Evolutionary conservation across 1,284 basidiomycete genomes (phyloP), one percentile per base, ranked within the genome.

Genomic region (Boletus sp.): DNA sequence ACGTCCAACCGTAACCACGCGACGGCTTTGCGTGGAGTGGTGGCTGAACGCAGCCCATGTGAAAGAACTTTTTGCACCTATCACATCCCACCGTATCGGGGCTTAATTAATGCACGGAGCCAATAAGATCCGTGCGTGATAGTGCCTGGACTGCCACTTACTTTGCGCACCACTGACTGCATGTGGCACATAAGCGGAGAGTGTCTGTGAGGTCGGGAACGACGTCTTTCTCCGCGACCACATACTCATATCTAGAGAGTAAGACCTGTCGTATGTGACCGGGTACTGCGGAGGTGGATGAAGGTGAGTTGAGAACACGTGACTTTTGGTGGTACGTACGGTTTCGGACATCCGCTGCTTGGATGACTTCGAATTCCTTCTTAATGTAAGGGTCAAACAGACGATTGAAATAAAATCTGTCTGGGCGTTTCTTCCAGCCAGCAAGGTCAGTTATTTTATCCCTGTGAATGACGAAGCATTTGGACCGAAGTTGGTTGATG

Each of bases 341-440:
- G 68, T 99, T 99, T 58, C 86, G 82, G 49, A 96, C 84, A 61
- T 88, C 88, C 40, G 81, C 81, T 22, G 91, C 84, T 46, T 90
- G 85, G 50, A 99, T 84, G 57, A 98, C 88, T 68, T 99, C 96
- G 70, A 95, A 97, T 71, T 96, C 95, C 67, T 93, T 91, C 73
- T 96, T 94, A 69, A 97, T 91, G 72, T 97, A 98, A 38, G 94
- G 91, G 71, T 99, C 95, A 67, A 94, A 97, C 49, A 95, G 78
- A 58, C 90, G 85, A 58, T 84, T 84, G 73, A 93, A 97, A 76
- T 94, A 96, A 73, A 97, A 97, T 59, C 91, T 84, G 69, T 97
- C 94, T 12, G 93, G 91, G 41, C 85, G 81, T 69, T 89, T 91
- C 74, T 94, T 96, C 93, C 93, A 97, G n/a, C 88, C 87, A 59